Evolutionary conservation across 306 rosid species (phyloP).

Genomic region (Begonia fuchsioides): DNA sequence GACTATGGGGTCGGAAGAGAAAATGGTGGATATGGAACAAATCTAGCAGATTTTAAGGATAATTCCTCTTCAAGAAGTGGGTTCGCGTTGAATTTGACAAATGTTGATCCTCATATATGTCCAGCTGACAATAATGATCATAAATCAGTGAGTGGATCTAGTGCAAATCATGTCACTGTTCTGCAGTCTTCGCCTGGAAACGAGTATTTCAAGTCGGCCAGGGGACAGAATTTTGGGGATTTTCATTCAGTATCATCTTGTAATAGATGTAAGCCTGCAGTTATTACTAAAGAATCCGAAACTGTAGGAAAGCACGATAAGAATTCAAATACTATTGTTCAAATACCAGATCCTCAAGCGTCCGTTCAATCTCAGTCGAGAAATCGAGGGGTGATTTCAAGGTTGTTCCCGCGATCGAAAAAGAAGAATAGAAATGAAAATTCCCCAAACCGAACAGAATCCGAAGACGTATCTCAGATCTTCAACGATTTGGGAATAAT

Average conservation of each 20-base stretch:
- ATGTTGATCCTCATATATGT: slow-evolving; percentile 40
- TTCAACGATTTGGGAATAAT: slow-evolving; percentile 44
- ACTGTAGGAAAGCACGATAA: slow-evolving; percentile 21
- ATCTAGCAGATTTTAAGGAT: slow-evolving; percentile 31
- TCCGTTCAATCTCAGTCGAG: slow-evolving; percentile 52
- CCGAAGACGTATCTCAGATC: slow-evolving; percentile 81
- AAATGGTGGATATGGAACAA: slow-evolving; percentile 24
- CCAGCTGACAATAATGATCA: slow-evolving; percentile 36
- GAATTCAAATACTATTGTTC: slow-evolving; percentile 55
- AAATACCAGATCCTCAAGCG: slow-evolving; percentile 63
- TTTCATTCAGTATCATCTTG: slow-evolving; percentile 58
- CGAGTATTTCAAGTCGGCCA: slow-evolving; percentile 45
- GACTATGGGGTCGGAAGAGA: slow-evolving; percentile 36
- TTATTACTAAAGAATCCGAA: slow-evolving; percentile 48
- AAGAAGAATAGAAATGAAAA: slow-evolving; percentile 48
- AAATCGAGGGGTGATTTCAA: slow-evolving; percentile 56
- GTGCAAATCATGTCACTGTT: slow-evolving; percentile 32
- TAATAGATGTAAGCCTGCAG: slow-evolving; percentile 65
- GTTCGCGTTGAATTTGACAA: slow-evolving; percentile 26
- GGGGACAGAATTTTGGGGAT: slow-evolving; percentile 64
- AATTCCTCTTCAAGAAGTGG: slow-evolving; percentile 53
- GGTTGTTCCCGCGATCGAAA: slow-evolving; percentile 81
- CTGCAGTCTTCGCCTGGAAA: slow-evolving; percentile 59
- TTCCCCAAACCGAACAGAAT: slow-evolving; percentile 66
- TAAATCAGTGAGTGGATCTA: slow-evolving; percentile 43